Evolutionary conservation across 441 rosid species (phyloP), one percentile per base, ranked within the genome.

Genomic region (Cnidoscolus chayamansa): DNA sequence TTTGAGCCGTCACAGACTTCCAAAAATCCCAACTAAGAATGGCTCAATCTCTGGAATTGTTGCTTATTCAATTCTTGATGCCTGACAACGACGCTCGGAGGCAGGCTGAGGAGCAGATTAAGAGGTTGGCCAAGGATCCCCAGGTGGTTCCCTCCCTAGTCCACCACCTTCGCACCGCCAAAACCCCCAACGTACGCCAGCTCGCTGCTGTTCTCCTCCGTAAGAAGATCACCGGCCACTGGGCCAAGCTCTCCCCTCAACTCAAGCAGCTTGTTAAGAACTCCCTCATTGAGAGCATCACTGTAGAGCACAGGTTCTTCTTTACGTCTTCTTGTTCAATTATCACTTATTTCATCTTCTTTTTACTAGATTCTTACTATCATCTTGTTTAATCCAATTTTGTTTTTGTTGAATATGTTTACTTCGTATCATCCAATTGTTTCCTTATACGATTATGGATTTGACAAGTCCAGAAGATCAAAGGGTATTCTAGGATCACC

Each of bases 151-250:
- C 98, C 40, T 94, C 99, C 47, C 96, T 96, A 9, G 82, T 90
- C 67, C 97, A 96, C 77, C 99, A 93, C 81, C 97, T 96, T 72
- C 99, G 98, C 76, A 96, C 98, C 30, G 99, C 99, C 50, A 96
- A 93, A 84, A 93, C 98, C 49, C 99, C 99, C 25, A 91, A 89
- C 74, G 99, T 96, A 76, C 98, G 98, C 73, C 99, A 96, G 81
- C 92, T 96, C 47, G 94, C 99, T 68, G 99, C 99, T 70, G 99
- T 96, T 0, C 97, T 96, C 84, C 97, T 96, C 79, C 94, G 99
- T 30, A 93, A 96, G 90, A 96, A 93, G 87, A 90, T 96, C 82
- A 96, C 97, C 7, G 98, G 97, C 5, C 99, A 96, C 78, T 96
- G 98, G 99, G 85, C 97, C 17, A 96, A 93, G 88, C 94, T 96